A percentile compares a stretch with the other conserved stretches of the same genome.
Evolutionary conservation across 257 asterid species (phyloP).

Genomic region (Avicennia marina): DNA sequence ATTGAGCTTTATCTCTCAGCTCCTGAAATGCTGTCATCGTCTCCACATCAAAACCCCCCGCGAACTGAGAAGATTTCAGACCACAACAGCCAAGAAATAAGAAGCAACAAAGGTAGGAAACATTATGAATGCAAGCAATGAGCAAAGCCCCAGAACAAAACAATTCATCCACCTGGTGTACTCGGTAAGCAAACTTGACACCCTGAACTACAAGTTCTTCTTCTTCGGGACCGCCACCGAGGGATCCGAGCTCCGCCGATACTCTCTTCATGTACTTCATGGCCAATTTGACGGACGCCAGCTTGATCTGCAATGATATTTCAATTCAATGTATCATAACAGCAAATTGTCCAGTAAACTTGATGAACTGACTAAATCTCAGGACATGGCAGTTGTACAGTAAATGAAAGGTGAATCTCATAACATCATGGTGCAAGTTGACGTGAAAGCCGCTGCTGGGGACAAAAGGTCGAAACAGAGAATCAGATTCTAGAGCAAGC

Average conservation of each 20-base stretch:
- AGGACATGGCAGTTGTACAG: too few relatives aligned
- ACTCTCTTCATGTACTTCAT: constrained; percentile 97
- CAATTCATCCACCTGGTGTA: constrained; percentile 66
- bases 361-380: too few relatives aligned
- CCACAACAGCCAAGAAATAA: too few relatives aligned
- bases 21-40: constrained; percentile 95
- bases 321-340: background rate
- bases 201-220: constrained; percentile 71
- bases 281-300: constrained; percentile 94
- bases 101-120: too few relatives aligned
- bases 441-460: background rate
- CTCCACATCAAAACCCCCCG: constrained; percentile 94
- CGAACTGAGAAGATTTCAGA: too few relatives aligned
- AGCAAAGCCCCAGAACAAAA: too few relatives aligned
- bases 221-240: constrained; percentile 78
- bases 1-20: constrained; percentile 73
- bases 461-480: constrained; percentile 27
- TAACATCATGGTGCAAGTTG: too few relatives aligned
- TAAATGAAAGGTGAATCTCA: too few relatives aligned
- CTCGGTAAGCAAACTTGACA: constrained; percentile 90
- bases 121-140: too few relatives aligned
- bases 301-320: constrained; percentile 60
- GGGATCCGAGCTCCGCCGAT: constrained; percentile 73
- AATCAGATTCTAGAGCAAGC: constrained; percentile 24
- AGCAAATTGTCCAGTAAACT: background rate